phyloP scores from a whole-genome alignment of 2,329 filamentous ascomycete genomes.

The Dothistroma septosporum region DNA sequence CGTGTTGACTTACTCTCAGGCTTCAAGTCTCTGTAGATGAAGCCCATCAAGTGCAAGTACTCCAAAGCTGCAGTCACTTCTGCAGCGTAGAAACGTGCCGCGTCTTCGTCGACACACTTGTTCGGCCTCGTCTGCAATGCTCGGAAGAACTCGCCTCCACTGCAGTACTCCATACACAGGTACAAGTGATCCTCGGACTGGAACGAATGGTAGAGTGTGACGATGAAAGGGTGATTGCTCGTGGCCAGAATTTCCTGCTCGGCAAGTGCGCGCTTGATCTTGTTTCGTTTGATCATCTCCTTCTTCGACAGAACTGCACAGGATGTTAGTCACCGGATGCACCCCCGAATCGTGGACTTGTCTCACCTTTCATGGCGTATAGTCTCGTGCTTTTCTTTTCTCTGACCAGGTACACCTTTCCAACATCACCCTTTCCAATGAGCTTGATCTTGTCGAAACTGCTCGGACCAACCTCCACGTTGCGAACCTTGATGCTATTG shows the following conservation, averaged over 20 bases:
- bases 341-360: neutral
- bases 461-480: slow-evolving; percentile 89
- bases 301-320: slow-evolving; percentile 89
- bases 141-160: slow-evolving; percentile 95
- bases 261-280: slow-evolving; percentile 96
- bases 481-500: slow-evolving; percentile 97
- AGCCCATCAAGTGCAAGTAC: slow-evolving; percentile 97
- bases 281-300: slow-evolving; percentile 99
- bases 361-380: slow-evolving; percentile 96
- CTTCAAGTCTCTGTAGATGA: slow-evolving; percentile 97
- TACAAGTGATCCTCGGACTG: slow-evolving; percentile 98
- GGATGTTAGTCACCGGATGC: neutral
- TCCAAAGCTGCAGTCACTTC: slow-evolving; percentile 95
- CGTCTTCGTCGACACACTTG: slow-evolving; percentile 95
- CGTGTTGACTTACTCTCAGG: slow-evolving; percentile 71
- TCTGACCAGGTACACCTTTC: slow-evolving; percentile 93
- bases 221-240: slow-evolving; percentile 98
- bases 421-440: slow-evolving; percentile 97
- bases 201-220: slow-evolving; percentile 97
- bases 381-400: slow-evolving; percentile 96
- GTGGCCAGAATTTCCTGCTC: slow-evolving; percentile 98
- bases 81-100: slow-evolving; percentile 93
- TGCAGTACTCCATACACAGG: slow-evolving; percentile 99
- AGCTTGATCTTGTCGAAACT: slow-evolving; percentile 99
- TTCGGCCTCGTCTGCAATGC: slow-evolving; percentile 93